These are phyloP conservation scores for Eimeria praecox DNA, from an alignment of 169 alveolate genomes.

Conservation along the genomic window DNA sequence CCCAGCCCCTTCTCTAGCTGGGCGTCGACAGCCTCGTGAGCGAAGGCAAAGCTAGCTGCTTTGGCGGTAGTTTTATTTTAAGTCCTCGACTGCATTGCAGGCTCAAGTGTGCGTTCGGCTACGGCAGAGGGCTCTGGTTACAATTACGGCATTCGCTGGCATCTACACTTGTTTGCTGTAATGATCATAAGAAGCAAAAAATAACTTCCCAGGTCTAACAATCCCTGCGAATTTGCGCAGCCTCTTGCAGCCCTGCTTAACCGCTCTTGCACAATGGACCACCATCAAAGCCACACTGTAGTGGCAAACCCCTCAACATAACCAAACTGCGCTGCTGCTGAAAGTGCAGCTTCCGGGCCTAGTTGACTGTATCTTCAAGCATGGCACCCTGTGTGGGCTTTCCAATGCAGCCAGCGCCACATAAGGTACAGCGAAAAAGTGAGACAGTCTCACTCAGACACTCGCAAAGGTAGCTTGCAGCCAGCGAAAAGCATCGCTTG, in stretches of 20 bases:
- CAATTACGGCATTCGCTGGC: neutral
- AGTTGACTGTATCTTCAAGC: neutral
- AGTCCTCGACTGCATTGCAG: neutral
- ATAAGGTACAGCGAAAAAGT: neutral
- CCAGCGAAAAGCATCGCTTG: constrained; percentile 11
- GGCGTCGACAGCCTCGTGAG: neutral
- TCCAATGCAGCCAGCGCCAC: constrained; percentile 20
- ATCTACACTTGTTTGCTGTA: neutral
- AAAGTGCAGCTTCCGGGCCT: neutral
- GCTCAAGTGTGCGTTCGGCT: neutral
- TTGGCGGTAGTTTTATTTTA: neutral
- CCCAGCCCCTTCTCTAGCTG: neutral
- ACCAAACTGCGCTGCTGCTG: constrained; percentile 12
- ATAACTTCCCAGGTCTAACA: neutral
- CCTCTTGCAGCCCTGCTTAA: neutral
- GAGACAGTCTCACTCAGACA: constrained; percentile 13
- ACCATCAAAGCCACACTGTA: neutral
- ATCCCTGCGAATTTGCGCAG: neutral
- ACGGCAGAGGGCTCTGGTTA: neutral
- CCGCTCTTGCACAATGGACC: neutral
- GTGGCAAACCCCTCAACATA: neutral
- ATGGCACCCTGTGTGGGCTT: neutral
- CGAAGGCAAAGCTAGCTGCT: neutral
- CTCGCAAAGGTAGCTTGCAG: neutral
- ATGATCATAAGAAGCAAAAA: neutral